A percentile compares a stretch with the other conserved stretches of the same genome.
Conservation (phyloP, 2,329 filamentous ascomycete species). For the Neocucurbitaria cava region DNA sequence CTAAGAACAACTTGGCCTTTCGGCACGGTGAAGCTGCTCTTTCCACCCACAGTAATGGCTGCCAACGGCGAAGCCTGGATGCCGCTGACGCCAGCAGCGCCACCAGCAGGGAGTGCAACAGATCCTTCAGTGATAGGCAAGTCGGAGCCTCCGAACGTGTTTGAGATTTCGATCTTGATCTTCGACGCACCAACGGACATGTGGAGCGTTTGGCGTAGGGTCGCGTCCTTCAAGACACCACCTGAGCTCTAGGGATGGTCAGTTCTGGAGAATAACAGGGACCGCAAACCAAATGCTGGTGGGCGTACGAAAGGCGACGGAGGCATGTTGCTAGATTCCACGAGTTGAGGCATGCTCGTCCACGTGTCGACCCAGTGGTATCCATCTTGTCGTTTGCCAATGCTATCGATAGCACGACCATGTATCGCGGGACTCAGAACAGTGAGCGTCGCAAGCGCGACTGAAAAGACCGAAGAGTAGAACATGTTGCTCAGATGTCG, state of each 20-base stretch:
- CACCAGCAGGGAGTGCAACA: constrained; percentile 62
- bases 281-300: neutral
- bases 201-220: constrained; percentile 70
- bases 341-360: constrained; percentile 70
- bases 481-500: constrained; percentile 6
- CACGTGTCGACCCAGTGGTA: constrained; percentile 69
- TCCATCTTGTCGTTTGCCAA: constrained; percentile 25
- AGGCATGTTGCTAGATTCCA: constrained; percentile 68
- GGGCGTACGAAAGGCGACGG: constrained; percentile 60
- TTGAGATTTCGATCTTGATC: constrained; percentile 70
- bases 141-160: constrained; percentile 67
- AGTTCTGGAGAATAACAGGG: neutral
- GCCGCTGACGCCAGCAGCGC: constrained; percentile 59
- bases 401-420: constrained; percentile 4
- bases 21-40: constrained; percentile 58
- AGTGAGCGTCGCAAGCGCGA: constrained; percentile 7
- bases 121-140: constrained; percentile 67
- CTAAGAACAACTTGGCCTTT: constrained; percentile 64
- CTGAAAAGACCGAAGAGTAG: neutral
- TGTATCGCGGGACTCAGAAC: constrained; percentile 1
- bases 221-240: constrained; percentile 66
- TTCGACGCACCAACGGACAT: constrained; percentile 63
- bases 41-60: constrained; percentile 65
- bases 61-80: constrained; percentile 67
- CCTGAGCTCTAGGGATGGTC: constrained; percentile 56